phyloP scores from a whole-genome alignment of 371 early-diverging fungal species.

The Saksenaea oblongispora region DNA sequence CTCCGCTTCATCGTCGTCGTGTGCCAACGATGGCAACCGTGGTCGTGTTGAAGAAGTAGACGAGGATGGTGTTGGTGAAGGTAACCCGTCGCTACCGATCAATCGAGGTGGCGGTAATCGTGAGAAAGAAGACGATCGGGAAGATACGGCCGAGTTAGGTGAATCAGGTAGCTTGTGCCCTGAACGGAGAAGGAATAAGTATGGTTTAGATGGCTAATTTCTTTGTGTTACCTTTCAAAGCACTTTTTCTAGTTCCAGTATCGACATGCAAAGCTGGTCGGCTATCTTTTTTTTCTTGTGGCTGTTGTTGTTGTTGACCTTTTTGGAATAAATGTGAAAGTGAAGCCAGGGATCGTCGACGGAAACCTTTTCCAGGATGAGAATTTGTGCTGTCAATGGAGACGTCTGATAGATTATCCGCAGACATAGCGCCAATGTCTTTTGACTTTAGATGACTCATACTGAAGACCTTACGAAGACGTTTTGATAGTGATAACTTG shows the following conservation, averaged over 20 bases:
- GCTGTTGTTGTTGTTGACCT: constrained; percentile 9
- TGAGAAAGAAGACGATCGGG: constrained; percentile 28
- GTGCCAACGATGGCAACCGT: constrained; percentile 4
- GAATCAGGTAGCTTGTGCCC: constrained; percentile 28
- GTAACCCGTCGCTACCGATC: constrained; percentile 16
- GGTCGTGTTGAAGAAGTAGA: constrained; percentile 9
- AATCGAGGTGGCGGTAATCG: constrained; percentile 24
- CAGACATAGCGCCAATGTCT: constrained; percentile 8
- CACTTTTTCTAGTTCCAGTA: constrained; percentile 27
- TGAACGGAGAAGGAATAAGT: constrained; percentile 1
- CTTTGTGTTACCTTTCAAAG: constrained; percentile 30
- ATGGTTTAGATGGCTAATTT: background rate
- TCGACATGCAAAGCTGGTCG: constrained; percentile 34
- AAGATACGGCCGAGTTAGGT: constrained; percentile 36
- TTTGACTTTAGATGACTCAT: constrained; percentile 38
- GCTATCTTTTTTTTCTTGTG: constrained; percentile 18
- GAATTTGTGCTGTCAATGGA: constrained; percentile 10
- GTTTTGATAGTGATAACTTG: constrained; percentile 45
- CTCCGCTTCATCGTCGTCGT: constrained; percentile 11
- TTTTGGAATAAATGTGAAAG: constrained; percentile 37
- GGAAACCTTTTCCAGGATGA: constrained; percentile 18
- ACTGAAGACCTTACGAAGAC: constrained; percentile 53
- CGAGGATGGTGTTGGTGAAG: constrained; percentile 42
- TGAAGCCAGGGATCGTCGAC: constrained; percentile 47
- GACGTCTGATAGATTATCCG: constrained; percentile 5